Evolutionary conservation across 2,329 filamentous ascomycete species (phyloP).

Genomic region (Claviceps citrina): DNA sequence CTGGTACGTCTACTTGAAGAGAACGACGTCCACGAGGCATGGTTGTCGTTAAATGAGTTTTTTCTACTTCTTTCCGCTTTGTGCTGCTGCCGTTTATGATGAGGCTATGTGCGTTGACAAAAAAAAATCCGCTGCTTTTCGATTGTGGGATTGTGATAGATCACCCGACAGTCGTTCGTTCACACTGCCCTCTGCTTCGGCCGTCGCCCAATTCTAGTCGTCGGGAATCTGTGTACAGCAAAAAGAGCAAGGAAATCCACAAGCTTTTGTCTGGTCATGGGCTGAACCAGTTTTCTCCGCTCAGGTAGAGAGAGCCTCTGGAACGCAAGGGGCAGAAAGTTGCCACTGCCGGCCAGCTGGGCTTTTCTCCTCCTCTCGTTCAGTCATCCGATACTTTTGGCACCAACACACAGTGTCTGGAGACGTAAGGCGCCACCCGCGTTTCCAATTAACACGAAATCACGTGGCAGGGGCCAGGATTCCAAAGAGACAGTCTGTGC

Average conservation of each 20-base stretch:
- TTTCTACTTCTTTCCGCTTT: too few relatives aligned
- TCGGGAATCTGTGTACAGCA: not conserved
- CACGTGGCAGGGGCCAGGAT: slow-evolving; percentile 12
- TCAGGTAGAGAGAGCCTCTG: not conserved
- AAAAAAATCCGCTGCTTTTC: too few relatives aligned
- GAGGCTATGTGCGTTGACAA: not conserved
- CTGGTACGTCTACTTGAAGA: slow-evolving; percentile 3
- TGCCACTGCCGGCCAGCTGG: slow-evolving; percentile 12
- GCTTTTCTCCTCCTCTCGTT: slow-evolving; percentile 1
- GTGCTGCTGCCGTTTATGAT: not conserved
- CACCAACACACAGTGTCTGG: slow-evolving; percentile 18
- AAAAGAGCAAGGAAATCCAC: not conserved
- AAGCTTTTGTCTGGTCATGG: too few relatives aligned
- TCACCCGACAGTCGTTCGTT: not conserved
- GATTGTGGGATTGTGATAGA: not conserved
- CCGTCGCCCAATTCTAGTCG: not conserved
- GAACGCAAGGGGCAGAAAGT: slow-evolving; percentile 10
- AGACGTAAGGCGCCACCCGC: slow-evolving; percentile 7
- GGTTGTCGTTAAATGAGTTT: not conserved
- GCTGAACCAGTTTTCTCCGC: too few relatives aligned
- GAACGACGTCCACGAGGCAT: slow-evolving; percentile 20
- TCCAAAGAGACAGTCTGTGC: slow-evolving; percentile 6
- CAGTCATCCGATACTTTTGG: slow-evolving; percentile 6
- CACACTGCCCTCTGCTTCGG: too few relatives aligned
- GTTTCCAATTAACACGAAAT: slow-evolving; percentile 19